Evolutionary conservation across 306 rosid species (phyloP).

Genomic region (peach (Prunus persica)): DNA sequence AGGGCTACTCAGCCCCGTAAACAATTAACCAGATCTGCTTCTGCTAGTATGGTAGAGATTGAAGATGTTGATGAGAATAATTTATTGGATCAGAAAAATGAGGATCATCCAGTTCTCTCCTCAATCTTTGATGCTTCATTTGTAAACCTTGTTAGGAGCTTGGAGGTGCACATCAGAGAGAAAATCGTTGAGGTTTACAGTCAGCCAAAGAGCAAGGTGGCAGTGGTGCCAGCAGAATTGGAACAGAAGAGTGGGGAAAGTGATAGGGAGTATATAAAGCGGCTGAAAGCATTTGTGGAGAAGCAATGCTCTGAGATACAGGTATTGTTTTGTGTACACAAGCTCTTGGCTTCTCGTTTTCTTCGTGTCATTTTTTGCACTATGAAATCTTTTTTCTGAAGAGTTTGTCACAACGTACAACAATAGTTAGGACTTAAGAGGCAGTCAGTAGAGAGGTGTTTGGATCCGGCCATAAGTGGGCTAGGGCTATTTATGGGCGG

Average conservation of each 20-base stretch:
- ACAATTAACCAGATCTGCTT: constrained; percentile 75
- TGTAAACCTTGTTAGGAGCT: constrained; percentile 49
- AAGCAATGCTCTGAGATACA: constrained; percentile 91
- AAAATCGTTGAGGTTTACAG: constrained; percentile 77
- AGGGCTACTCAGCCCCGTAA: constrained; percentile 46
- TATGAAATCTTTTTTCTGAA: constrained; percentile 3
- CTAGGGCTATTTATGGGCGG: too few species aligned
- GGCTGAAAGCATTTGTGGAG: constrained; percentile 82
- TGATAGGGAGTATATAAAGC: constrained; percentile 73
- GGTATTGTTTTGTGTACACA: constrained; percentile 36
- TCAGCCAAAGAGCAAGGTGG: constrained; percentile 76
- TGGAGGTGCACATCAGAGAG: constrained; percentile 76
- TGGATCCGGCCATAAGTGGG: too few species aligned
- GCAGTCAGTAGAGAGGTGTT: too few species aligned
- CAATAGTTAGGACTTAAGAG: too few species aligned
- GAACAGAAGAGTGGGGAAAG: constrained; percentile 77
- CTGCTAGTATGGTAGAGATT: constrained; percentile 79
- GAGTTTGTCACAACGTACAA: background rate
- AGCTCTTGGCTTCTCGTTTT: constrained; percentile 11
- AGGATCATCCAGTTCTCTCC: constrained; percentile 70
- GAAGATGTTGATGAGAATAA: constrained; percentile 60
- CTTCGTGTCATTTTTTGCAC: background rate
- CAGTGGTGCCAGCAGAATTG: constrained; percentile 90
- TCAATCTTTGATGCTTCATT: constrained; percentile 69
- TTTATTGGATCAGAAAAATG: constrained; percentile 46